These are phyloP conservation scores for Madurella fahalii DNA, from an alignment of 2,329 filamentous ascomycete genomes.

Conservation along the genomic window DNA sequence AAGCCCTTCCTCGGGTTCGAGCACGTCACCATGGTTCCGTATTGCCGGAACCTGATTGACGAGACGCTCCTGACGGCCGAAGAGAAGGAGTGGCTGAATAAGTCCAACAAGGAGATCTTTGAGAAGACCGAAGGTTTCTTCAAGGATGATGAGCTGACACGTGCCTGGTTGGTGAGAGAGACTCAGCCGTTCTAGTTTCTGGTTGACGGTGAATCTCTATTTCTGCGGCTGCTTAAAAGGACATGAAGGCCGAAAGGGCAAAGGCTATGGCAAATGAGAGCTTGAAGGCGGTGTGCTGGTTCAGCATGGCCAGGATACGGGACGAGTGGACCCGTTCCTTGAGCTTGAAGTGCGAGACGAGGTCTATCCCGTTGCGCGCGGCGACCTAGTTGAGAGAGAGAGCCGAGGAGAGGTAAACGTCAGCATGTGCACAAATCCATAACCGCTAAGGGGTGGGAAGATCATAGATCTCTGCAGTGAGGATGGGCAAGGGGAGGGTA, in stretches of 20 bases:
- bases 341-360: conserved; percentile 36
- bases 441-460: too few species aligned
- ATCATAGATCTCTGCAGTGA: too few species aligned
- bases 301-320: conserved; percentile 45
- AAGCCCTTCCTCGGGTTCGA: conserved; percentile 95
- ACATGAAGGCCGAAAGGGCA: conserved; percentile 62
- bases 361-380: conserved; percentile 40
- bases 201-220: not conserved
- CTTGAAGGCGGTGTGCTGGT: conserved; percentile 60
- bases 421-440: not conserved
- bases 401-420: not conserved
- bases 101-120: conserved; percentile 75
- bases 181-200: conserved; percentile 57
- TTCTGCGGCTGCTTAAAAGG: conserved; percentile 30
- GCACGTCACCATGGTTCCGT: conserved; percentile 94
- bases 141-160: conserved; percentile 63
- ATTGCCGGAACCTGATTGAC: conserved; percentile 86
- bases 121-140: conserved; percentile 79
- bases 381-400: conserved; percentile 34
- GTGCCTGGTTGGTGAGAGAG: conserved; percentile 82
- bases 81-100: conserved; percentile 84
- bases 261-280: conserved; percentile 70
- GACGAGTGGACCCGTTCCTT: conserved; percentile 37
- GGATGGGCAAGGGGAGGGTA: not conserved
- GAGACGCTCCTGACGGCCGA: conserved; percentile 61